Conservation (phyloP, 768 basidiomycete species). For the Mycena indigotica region DNA sequence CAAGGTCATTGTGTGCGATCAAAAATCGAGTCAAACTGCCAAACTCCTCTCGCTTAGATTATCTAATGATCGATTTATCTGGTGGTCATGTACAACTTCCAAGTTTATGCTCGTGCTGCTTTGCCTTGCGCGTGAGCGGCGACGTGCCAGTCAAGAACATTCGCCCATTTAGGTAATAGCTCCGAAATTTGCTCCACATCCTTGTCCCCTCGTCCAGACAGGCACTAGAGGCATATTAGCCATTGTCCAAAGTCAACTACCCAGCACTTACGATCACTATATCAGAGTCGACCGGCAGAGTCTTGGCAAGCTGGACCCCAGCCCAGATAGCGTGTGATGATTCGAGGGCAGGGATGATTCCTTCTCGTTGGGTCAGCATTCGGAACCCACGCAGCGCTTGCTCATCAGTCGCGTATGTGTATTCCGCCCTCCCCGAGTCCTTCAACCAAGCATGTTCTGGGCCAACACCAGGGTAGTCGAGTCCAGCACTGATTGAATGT, state of each 20-base stretch:
- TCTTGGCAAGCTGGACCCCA: conserved; percentile 81
- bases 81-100: not conserved
- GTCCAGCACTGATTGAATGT: conserved; percentile 93
- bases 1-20: not conserved
- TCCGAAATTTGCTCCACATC: conserved; percentile 97
- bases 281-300: conserved; percentile 79
- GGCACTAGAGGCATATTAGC: conserved; percentile 54
- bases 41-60: not conserved
- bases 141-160: conserved; percentile 91
- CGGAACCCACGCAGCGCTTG: conserved; percentile 92
- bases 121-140: conserved; percentile 31
- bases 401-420: conserved; percentile 91
- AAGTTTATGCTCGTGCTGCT: too few relatives aligned
- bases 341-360: conserved; percentile 97
- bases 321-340: conserved; percentile 97
- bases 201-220: conserved; percentile 96
- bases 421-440: conserved; percentile 91
- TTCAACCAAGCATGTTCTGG: conserved; percentile 99
- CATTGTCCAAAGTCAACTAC: not conserved
- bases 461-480: conserved; percentile 97
- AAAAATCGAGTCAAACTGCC: not conserved
- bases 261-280: conserved; percentile 79
- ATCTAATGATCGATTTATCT: not conserved
- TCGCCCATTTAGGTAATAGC: conserved; percentile 93
- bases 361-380: conserved; percentile 88